phyloP scores from a whole-genome alignment of 2,329 filamentous ascomycete genomes.

The Coniella vitis region DNA sequence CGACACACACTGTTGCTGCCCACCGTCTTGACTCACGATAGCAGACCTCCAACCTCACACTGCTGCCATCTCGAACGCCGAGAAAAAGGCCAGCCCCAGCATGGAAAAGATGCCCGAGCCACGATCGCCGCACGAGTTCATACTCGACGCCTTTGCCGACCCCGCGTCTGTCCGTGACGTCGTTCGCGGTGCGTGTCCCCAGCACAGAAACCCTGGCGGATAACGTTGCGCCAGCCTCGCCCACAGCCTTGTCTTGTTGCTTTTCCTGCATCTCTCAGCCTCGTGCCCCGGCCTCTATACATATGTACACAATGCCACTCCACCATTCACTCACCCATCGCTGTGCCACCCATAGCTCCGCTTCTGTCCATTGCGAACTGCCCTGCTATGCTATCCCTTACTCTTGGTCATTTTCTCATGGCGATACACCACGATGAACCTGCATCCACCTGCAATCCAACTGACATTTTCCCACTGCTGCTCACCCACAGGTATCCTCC shows the following conservation, averaged over 20 bases:
- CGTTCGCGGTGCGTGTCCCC: conserved; percentile 62
- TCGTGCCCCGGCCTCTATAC: background rate
- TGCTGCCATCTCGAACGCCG: background rate
- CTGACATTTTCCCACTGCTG: background rate
- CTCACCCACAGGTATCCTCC: conserved; percentile 63
- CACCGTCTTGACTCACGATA: no score
- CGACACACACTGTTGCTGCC: no score
- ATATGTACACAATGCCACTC: no score
- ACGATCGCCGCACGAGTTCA: conserved; percentile 65
- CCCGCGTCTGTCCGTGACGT: conserved; percentile 85
- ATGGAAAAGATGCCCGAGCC: conserved; percentile 3
- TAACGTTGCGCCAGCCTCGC: conserved; percentile 16
- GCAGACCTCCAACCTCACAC: background rate
- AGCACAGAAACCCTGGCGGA: conserved; percentile 17
- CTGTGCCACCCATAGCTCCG: no score
- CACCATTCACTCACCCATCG: no score
- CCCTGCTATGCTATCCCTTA: no score
- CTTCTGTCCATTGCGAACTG: no score
- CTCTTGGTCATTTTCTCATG: background rate
- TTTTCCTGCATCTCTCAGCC: background rate
- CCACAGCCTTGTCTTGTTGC: conserved; percentile 1
- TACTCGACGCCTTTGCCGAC: conserved; percentile 89
- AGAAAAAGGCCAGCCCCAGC: background rate
- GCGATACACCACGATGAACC: no score
- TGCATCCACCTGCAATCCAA: background rate